phyloP scores from a whole-genome alignment of 805 yeast species.

The Wickerhamiella brachini region DNA sequence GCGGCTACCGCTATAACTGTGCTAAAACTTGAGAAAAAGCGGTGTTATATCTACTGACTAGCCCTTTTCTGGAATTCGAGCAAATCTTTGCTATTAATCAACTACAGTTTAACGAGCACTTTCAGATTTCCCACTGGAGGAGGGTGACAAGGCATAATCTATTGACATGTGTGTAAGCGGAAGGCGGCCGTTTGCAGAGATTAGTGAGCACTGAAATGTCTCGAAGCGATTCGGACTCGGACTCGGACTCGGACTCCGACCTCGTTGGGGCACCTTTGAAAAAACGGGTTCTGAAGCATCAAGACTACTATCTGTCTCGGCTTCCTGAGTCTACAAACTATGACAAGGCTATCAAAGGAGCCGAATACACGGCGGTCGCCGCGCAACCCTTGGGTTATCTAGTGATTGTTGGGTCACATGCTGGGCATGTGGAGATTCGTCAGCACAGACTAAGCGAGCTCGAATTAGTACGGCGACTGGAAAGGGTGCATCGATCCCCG shows the following conservation, averaged over 20 bases:
- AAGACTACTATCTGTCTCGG: not conserved
- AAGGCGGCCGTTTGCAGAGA: not conserved
- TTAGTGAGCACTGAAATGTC: not conserved
- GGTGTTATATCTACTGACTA: too few relatives aligned
- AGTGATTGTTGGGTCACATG: not conserved
- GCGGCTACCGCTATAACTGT: not conserved
- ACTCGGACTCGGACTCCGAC: not conserved
- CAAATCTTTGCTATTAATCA: too few relatives aligned
- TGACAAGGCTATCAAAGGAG: not conserved
- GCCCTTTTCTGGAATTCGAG: too few relatives aligned
- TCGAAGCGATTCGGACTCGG: not conserved
- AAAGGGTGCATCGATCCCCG: not conserved
- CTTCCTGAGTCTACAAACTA: not conserved
- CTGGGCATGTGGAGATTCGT: conserved; percentile 1
- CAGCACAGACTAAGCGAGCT: not conserved
- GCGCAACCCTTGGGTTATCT: not conserved
- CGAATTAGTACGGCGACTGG: not conserved
- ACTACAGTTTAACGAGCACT: too few relatives aligned
- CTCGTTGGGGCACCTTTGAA: not conserved
- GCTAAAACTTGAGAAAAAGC: too few relatives aligned
- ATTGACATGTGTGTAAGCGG: not conserved
- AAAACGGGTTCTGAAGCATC: not conserved
- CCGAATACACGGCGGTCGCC: not conserved
- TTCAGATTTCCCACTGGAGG: too few relatives aligned
- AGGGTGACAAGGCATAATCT: too few relatives aligned